phyloP scores from a whole-genome alignment of 2,329 filamentous ascomycete genomes.

The Sclerotinia trifoliorum region DNA sequence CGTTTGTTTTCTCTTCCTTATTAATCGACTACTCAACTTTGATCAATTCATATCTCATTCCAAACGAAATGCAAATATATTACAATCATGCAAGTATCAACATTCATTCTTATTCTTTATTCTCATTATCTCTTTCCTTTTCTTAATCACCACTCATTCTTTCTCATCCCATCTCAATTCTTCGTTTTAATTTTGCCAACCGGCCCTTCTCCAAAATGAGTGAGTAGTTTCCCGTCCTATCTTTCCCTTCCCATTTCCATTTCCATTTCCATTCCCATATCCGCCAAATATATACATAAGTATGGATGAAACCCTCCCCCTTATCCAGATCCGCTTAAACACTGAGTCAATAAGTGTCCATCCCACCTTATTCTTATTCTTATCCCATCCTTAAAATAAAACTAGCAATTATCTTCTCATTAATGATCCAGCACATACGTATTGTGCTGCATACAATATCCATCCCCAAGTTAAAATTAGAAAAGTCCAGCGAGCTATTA shows the following conservation, averaged over 20 bases:
- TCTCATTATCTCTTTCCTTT: slow-evolving; percentile 3
- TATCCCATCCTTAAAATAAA: slow-evolving; percentile 10
- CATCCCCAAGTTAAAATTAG: background rate
- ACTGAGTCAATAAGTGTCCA: background rate
- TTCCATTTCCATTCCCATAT: slow-evolving; percentile 1
- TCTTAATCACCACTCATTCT: background rate
- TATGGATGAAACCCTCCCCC: background rate
- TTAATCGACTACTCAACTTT: background rate
- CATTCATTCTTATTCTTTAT: slow-evolving; percentile 8
- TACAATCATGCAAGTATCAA: background rate
- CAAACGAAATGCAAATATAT: background rate
- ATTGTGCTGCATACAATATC: slow-evolving; percentile 7
- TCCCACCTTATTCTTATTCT: background rate
- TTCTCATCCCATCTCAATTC: background rate
- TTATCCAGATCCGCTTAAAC: background rate
- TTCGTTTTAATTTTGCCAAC: background rate
- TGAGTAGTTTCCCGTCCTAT: background rate
- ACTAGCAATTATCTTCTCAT: slow-evolving; percentile 17
- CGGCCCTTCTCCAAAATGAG: background rate
- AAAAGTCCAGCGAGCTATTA: slow-evolving; percentile 6
- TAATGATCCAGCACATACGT: background rate
- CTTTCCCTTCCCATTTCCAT: slow-evolving; percentile 3
- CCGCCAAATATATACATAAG: slow-evolving; percentile 16
- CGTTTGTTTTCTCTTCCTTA: background rate
- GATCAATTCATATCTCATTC: background rate